Evolutionary conservation across 805 yeast species (phyloP), one percentile per base, ranked within the genome.

Genomic region (Candida sithepensis): DNA sequence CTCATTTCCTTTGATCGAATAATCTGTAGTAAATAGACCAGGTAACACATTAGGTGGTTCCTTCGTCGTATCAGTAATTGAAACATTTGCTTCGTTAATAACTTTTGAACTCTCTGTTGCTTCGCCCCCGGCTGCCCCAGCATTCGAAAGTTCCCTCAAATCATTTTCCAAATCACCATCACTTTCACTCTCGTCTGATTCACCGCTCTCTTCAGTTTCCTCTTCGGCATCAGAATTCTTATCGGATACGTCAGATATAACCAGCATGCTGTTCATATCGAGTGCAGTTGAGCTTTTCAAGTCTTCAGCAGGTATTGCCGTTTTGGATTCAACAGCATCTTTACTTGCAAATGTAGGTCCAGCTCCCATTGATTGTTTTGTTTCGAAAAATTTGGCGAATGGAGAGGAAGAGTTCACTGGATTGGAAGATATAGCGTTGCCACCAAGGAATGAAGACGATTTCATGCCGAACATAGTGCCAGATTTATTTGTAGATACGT

Each of bases 161-260:
- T 39, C 30, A 23, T 6, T 6, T 22, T 5, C 41, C 22, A 14
- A 8, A 8, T 39, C 18, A 39, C 13, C 4, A 3, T 39, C 30
- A 21, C 19, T 9, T 10, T 22, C 30, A n/a, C 14, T 32, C 28
- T 43, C 41, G 12, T 40, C 44, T 13, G 41, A 26, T 22, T 41
- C 42, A 37, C 19, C 38, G 16, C 34, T 42, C 34, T 43, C 36
- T 10, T 28, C 36, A 20, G 20, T 46, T 21, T 40, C 46, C n/a
- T 36, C 48, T n/a, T 41, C 42, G 7, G 20, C 49, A 2, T 45
- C 48, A n/a, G 41, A 45, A 14, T 45, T 39, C n/a, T 47, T 48
- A 5, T 32, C 41, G 32, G 30, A 44, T 8, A 36, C 47, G 3
- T 43, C 48, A 23, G 28, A n/a, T 3, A 20, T 33, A 19, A 33